Evolutionary conservation across 768 basidiomycete genomes (phyloP), one percentile per base, ranked within the genome.

Genomic region (Inosperma sp.): DNA sequence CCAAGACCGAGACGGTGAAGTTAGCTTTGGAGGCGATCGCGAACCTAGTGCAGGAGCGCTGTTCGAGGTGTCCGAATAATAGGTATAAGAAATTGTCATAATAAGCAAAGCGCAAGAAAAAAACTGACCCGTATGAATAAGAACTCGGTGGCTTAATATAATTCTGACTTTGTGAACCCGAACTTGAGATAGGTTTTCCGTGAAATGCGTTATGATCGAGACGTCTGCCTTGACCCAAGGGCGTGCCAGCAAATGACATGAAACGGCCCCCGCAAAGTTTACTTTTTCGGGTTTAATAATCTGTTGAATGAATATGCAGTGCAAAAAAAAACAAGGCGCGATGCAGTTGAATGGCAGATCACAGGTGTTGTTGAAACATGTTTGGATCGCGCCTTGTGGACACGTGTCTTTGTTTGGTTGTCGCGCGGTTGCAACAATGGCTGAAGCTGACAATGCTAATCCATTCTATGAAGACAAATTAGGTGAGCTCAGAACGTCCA

Each of bases 201-300:
- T 88, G 80, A 64, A 91, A 89, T 44, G 85, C 77, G 66, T 75
- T 73, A 66, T 84, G 86, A 78, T 88, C 86, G 65, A 89, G 81
- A 73, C 88, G 83, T 78, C 87, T 85, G 75, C 83, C 84, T 82
- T 88, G 84, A 71, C 83, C 84, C 58, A 89, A 71, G 51, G 88
- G 86, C 66, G 88, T 89, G 68, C 82, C 78, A 66, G 85, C 78
- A 82, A 91, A 91, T 70, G 87, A 89, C 88, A 91, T 91, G 77
- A 75, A 72, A 64, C n/a, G n/a, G n/a, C 64, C 63, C 54, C 56
- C 59, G 55, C 48, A 52, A 56, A 59, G 50, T 49, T 48, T 44
- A 56, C 45, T 47, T 49, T 27, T 42, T 48, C 34, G 29, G 42
- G 52, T 50, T 56, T n/a, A n/a, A n/a, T n/a, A n/a, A n/a, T n/a